Evolutionary conservation across 2,329 filamentous ascomycete genomes (phyloP).

Genomic region (Penicillium sp.): DNA sequence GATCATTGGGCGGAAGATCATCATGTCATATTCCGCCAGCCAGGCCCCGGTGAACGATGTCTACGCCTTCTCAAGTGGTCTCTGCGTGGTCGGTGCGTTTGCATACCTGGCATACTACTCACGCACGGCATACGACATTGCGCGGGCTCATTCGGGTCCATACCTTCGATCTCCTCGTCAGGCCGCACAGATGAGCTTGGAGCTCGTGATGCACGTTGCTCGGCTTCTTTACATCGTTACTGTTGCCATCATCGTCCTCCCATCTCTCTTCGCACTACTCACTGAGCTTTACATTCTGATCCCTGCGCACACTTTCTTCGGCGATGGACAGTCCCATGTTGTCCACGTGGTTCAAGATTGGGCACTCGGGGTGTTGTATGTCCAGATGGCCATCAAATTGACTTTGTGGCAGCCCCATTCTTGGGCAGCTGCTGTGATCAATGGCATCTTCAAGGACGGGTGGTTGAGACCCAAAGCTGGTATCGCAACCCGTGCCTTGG

Average conservation of each 20-base stretch:
- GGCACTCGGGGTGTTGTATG: slow-evolving; percentile 88
- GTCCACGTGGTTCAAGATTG: slow-evolving; percentile 90
- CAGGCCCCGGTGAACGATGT: slow-evolving; percentile 85
- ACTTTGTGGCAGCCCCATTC: slow-evolving; percentile 69
- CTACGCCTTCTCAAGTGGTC: slow-evolving; percentile 89
- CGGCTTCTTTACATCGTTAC: slow-evolving; percentile 72
- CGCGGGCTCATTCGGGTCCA: slow-evolving; percentile 26
- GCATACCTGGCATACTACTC: slow-evolving; percentile 63
- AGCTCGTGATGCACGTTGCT: slow-evolving; percentile 36
- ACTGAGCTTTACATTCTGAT: slow-evolving; percentile 88
- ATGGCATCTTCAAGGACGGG: slow-evolving; percentile 71
- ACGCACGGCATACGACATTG: slow-evolving; percentile 21
- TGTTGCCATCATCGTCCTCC: slow-evolving; percentile 75
- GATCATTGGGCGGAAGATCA: slow-evolving; percentile 77
- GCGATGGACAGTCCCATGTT: slow-evolving; percentile 35
- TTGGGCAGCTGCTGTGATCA: slow-evolving; percentile 72
- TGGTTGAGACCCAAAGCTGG: slow-evolving; percentile 76
- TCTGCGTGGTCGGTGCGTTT: slow-evolving; percentile 73
- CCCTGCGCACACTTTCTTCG: slow-evolving; percentile 78
- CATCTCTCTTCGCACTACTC: slow-evolving; percentile 74
- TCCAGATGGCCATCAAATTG: slow-evolving; percentile 74
- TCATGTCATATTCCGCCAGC: slow-evolving; percentile 70
- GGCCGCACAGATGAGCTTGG: slow-evolving; percentile 23
- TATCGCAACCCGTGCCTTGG: slow-evolving; percentile 80
- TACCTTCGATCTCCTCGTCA: slow-evolving; percentile 34